Conservation (phyloP, 1,284 basidiomycete species). For the Boletus calvinii region DNA sequence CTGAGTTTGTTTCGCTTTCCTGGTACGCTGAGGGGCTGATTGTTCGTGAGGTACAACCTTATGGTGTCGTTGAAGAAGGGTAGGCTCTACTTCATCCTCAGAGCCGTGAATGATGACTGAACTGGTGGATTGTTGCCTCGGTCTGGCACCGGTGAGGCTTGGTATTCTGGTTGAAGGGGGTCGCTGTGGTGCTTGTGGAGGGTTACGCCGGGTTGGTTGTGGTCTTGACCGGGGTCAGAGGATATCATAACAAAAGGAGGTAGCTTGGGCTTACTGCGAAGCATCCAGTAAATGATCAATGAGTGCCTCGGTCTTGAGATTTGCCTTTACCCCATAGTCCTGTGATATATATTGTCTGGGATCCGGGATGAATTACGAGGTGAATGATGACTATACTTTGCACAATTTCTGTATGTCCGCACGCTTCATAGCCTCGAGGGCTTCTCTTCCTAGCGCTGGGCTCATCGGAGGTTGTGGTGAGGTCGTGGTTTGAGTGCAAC, state of each 20-base stretch:
- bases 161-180: slow-evolving; percentile 44
- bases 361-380: slow-evolving; percentile 13
- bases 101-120: slow-evolving; percentile 52
- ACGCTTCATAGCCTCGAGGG: slow-evolving; percentile 63
- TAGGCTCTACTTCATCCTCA: slow-evolving; percentile 47
- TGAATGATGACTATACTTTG: slow-evolving; percentile 49
- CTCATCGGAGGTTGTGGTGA: slow-evolving; percentile 41
- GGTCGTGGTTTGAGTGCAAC: slow-evolving; percentile 45
- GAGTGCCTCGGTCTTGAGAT: slow-evolving; percentile 73
- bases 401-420: slow-evolving; percentile 72
- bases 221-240: slow-evolving; percentile 24
- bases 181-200: slow-evolving; percentile 36
- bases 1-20: slow-evolving; percentile 71
- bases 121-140: slow-evolving; percentile 39
- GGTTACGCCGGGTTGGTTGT: slow-evolving; percentile 26
- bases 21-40: slow-evolving; percentile 42
- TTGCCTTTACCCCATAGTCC: slow-evolving; percentile 76
- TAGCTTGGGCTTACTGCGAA: slow-evolving; percentile 37
- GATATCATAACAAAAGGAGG: slow-evolving; percentile 1
- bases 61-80: slow-evolving; percentile 15
- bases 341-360: slow-evolving; percentile 35
- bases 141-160: slow-evolving; percentile 37
- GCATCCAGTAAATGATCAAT: slow-evolving; percentile 70
- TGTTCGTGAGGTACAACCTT: slow-evolving; percentile 27
- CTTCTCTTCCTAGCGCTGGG: slow-evolving; percentile 49